These are phyloP conservation scores for Neurospora terricola DNA, from an alignment of 495 filamentous ascomycete species.

Conservation along the genomic window DNA sequence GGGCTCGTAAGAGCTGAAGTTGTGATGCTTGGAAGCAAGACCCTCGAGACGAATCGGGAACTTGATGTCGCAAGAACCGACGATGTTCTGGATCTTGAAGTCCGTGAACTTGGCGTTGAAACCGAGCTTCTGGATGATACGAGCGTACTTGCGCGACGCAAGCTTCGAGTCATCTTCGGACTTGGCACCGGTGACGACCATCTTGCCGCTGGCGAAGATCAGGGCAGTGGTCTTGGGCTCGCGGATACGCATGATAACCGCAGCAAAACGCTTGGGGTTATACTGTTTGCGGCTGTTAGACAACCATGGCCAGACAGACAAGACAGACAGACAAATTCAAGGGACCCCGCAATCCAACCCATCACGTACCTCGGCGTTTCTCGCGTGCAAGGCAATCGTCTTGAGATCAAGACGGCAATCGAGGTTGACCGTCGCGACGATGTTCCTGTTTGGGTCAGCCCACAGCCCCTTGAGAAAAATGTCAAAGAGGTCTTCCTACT, in stretches of 20 bases:
- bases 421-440: conserved; percentile 98
- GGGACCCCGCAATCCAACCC: conserved; percentile 9
- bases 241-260: conserved; percentile 99
- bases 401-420: conserved; percentile 97
- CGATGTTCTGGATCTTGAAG: conserved; percentile 99
- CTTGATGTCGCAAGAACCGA: conserved; percentile 97
- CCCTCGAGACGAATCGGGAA: conserved; percentile 97
- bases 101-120: conserved; percentile 99
- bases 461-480: conserved; percentile 23
- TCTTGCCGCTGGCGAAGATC: conserved; percentile 98
- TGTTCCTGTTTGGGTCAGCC: conserved; percentile 81
- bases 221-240: conserved; percentile 97
- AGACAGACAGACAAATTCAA: conserved; percentile 32
- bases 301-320: conserved; percentile 26
- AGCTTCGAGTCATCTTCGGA: conserved; percentile 97
- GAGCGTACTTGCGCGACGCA: conserved; percentile 93
- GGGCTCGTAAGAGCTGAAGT: conserved; percentile 98
- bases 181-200: conserved; percentile 98
- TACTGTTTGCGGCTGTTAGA: conserved; percentile 25
- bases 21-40: conserved; percentile 90
- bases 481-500: conserved; percentile 65
- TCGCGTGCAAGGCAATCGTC: conserved; percentile 96
- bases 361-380: conserved; percentile 69
- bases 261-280: conserved; percentile 83
- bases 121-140: conserved; percentile 98